phyloP scores from a whole-genome alignment of 2,329 filamentous ascomycete species.

The Fusarium sp. region DNA sequence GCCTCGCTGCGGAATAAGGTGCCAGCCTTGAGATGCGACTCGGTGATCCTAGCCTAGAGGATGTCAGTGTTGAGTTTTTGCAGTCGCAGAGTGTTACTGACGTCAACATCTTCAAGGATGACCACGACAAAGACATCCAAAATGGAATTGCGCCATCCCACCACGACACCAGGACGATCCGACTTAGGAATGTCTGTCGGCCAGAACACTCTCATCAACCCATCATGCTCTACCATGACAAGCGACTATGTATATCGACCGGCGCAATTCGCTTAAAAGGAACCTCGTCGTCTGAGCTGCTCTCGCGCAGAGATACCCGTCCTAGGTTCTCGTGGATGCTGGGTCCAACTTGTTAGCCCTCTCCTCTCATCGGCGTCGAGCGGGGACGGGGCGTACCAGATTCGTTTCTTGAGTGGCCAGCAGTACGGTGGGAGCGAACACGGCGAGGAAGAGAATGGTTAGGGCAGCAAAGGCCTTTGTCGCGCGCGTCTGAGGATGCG shows the following conservation, averaged over 20 bases:
- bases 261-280: conserved; percentile 73
- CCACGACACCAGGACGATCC: conserved; percentile 82
- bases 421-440: conserved; percentile 86
- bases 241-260: conserved; percentile 43
- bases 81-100: conserved; percentile 55
- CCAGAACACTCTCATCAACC: conserved; percentile 98
- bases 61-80: conserved; percentile 39
- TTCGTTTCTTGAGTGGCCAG: conserved; percentile 84
- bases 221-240: conserved; percentile 81
- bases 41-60: conserved; percentile 78
- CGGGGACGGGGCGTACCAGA: conserved; percentile 68
- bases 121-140: conserved; percentile 91
- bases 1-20: conserved; percentile 85
- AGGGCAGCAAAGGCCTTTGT: conserved; percentile 87
- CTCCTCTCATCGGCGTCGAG: conserved; percentile 34
- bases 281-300: conserved; percentile 92
- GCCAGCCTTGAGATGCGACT: conserved; percentile 86
- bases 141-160: conserved; percentile 95
- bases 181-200: conserved; percentile 84
- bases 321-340: conserved; percentile 85
- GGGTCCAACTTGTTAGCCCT: conserved; percentile 33
- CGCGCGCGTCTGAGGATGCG: conserved; percentile 75
- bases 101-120: conserved; percentile 90
- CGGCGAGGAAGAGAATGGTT: conserved; percentile 84
- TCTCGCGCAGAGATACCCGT: conserved; percentile 93